Base-by-base conservation (phyloP, 2,329 filamentous ascomycete species). In the Trichophyton simii region DNA sequence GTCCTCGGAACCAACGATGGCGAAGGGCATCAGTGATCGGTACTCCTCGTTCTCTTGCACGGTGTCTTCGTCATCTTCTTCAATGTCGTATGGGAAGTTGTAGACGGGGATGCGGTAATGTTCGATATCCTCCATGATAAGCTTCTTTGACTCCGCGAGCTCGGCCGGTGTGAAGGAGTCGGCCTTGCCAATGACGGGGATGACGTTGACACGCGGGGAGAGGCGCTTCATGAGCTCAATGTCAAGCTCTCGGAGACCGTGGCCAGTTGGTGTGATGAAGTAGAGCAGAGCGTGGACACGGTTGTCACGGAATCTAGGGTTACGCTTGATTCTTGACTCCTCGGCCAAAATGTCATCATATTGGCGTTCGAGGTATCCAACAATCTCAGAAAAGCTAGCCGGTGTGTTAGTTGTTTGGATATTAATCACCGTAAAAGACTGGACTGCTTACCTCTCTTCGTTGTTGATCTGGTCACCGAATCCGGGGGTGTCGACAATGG, bases 301-400 rank as follows among this genome's bases (percentile, higher is more conserved):
- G 81, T 99, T 97, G 80, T 99, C 94, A 73, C 94, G 87, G 87
- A 99, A 99, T 72, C 94, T 87, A 70, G 94, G 94, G 82, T 99
- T 99, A 91, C 94, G 94, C 89, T 99, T 99, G 83, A 99, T 99
- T 82, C 94, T 90, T 71, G 94, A 97, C 81, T 99, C 94, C 80
- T 97, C 92, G 65, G 94, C 92, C 70, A 99, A 84, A 82, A 99
- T 97, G 76, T 97, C 91, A 78, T 99, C 94, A 78, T 97, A 97
- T 85, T 99, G 92, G 80, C 92, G 86, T 83, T 99, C 94, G 71
- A 99, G 89, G 79, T 95, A 96, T 69, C 91, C 92, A 69, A 96
- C 91, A 72, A 99, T 99, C 78, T 97, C 94, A 70, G 88, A 87
- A 76, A 99, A 99, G 80, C 91, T 95, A 68, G 61, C 62, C 57